Evolutionary conservation across 108 stramenopile genomes (phyloP).

Genomic region (Parietichytrium sp.): DNA sequence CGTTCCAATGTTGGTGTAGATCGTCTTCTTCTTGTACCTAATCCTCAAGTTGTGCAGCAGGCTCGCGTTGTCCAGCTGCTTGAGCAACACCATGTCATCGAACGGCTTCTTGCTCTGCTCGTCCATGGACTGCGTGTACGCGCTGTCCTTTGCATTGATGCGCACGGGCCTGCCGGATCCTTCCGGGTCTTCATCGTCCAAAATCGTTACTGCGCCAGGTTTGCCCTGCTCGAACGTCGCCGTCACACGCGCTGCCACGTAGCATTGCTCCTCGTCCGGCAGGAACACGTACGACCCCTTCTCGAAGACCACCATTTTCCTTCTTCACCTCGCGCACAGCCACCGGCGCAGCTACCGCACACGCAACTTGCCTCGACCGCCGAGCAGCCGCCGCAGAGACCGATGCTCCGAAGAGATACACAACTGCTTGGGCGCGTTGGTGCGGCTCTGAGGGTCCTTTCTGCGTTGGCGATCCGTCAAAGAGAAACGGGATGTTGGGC

Average conservation of each 20-base stretch:
- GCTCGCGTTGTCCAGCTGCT: constrained; percentile 41
- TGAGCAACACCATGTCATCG: constrained; percentile 29
- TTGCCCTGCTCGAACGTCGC: not conserved
- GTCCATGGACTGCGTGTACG: not conserved
- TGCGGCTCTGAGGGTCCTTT: too few relatives aligned
- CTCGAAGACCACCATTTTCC: constrained; percentile 26
- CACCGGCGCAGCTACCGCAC: too few relatives aligned
- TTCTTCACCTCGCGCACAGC: too few relatives aligned
- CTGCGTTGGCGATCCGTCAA: too few relatives aligned
- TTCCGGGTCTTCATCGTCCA: too few relatives aligned
- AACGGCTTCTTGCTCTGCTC: constrained; percentile 16
- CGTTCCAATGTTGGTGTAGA: constrained; percentile 57
- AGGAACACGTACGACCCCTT: not conserved
- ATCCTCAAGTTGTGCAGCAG: constrained; percentile 49
- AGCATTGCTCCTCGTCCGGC: constrained; percentile 28
- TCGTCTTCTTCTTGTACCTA: constrained; percentile 49
- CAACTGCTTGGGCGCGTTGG: too few relatives aligned
- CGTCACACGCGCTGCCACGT: constrained; percentile 29
- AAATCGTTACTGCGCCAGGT: not conserved
- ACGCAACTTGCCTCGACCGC: too few relatives aligned
- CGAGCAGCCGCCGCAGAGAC: too few relatives aligned
- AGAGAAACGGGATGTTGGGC: too few relatives aligned
- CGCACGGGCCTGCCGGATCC: not conserved
- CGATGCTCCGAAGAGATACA: too few relatives aligned
- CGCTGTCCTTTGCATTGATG: not conserved